A percentile compares a stretch with the other conserved stretches of the same genome.
Conservation (phyloP, 805 yeast species). For the Wickerhamiella nectarea region DNA sequence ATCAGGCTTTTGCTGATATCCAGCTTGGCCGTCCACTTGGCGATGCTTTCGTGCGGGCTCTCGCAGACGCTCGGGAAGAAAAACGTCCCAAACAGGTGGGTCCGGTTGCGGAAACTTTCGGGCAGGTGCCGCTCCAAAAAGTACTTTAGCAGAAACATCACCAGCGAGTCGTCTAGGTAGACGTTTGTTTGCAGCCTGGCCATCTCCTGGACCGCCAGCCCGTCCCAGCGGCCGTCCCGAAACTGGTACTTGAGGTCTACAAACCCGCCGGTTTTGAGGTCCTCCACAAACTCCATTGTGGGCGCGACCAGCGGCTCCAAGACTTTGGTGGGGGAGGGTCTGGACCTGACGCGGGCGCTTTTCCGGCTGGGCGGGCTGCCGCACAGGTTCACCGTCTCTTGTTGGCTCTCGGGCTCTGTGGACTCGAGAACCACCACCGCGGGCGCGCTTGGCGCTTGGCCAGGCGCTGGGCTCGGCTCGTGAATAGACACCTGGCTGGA, state of each 20-base stretch:
- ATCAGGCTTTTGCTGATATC: slow-evolving; percentile 44
- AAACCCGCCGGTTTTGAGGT: neutral
- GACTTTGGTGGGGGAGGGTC: neutral
- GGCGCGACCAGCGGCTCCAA: slow-evolving; percentile 1
- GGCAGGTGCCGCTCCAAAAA: slow-evolving; percentile 12
- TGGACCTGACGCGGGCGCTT: neutral
- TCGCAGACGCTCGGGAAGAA: slow-evolving; percentile 54
- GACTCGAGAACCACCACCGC: too few relatives aligned
- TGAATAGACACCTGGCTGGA: too few relatives aligned
- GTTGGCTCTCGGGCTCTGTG: too few relatives aligned
- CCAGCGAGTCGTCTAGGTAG: slow-evolving; percentile 81
- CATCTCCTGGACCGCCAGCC: slow-evolving; percentile 57
- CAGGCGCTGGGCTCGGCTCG: too few relatives aligned
- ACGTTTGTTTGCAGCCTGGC: slow-evolving; percentile 64
- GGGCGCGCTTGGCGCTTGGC: too few relatives aligned
- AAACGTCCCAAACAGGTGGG: slow-evolving; percentile 63
- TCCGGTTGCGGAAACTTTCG: slow-evolving; percentile 24
- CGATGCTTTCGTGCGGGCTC: slow-evolving; percentile 30
- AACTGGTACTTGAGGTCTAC: slow-evolving; percentile 25
- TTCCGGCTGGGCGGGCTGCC: neutral
- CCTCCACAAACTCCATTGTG: neutral
- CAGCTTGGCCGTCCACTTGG: slow-evolving; percentile 61
- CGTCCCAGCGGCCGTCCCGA: slow-evolving; percentile 39
- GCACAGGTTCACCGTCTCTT: too few relatives aligned
- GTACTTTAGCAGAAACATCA: slow-evolving; percentile 60